A percentile compares a stretch with the other conserved stretches of the same genome.
phyloP scores from a whole-genome alignment of 345 rosid species.

The Syzygium jambos region DNA sequence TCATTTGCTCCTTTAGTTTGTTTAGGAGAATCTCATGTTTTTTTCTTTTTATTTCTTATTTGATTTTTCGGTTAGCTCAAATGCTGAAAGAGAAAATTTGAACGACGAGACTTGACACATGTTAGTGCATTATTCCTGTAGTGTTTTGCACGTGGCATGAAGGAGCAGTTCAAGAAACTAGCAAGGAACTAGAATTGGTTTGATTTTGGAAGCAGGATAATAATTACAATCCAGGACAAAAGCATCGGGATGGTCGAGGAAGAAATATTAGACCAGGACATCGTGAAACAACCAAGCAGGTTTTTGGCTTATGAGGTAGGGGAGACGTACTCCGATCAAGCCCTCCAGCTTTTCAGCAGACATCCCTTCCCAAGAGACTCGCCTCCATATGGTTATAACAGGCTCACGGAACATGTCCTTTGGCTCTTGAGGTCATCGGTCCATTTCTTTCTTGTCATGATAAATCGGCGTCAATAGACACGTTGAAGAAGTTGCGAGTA shows the following conservation, averaged over 20 bases:
- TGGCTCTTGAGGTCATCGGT: neutral
- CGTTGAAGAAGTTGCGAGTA: neutral
- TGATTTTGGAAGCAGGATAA: too few species aligned
- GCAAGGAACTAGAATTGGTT: too few species aligned
- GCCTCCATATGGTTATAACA: neutral
- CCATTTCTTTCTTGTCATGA: neutral
- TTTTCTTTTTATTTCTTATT: neutral
- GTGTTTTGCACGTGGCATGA: neutral
- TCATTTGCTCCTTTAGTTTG: neutral
- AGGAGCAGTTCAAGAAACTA: too few species aligned
- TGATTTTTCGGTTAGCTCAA: neutral
- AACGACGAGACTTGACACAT: neutral
- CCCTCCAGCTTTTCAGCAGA: too few species aligned
- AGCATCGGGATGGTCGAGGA: too few species aligned
- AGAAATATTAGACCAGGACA: too few species aligned
- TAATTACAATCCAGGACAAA: too few species aligned
- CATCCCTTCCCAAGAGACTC: too few species aligned
- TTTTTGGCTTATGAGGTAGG: too few species aligned
- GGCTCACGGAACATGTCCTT: neutral
- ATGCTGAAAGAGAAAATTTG: neutral
- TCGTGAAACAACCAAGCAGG: too few species aligned
- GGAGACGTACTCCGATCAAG: too few species aligned
- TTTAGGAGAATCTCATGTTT: neutral
- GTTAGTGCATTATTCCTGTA: neutral
- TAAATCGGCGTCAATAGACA: neutral